Base-by-base conservation (phyloP, 148 eudicot species). In the Selenicereus undatus region DNA sequence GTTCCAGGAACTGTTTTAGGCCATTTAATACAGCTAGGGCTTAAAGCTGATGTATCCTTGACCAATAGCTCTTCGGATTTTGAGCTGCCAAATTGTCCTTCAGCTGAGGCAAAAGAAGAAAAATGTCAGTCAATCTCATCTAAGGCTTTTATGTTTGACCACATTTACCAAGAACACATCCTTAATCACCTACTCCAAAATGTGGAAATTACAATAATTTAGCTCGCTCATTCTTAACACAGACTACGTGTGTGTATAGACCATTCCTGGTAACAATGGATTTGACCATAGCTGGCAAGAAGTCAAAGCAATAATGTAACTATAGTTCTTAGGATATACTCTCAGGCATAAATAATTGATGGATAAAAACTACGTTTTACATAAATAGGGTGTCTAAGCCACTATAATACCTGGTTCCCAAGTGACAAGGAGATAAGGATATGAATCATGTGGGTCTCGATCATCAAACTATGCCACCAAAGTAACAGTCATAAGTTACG, bases 391-490 rank as follows among this genome's bases (percentile, higher is more conserved):
- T 80, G 35, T 58, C 3, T 2, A 74, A 26, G 77, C n/a, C 1
- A 30, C 27, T 43, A 5, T 43, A 60, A 17, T 83, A 83, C 85
- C 82, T 69, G 82, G 42, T 50, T 83, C 80, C 85, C 85, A 83
- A 42, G 79, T 43, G n/a, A 83, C 62, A 48, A 83, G 80, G 48
- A 83, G 82, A 76, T 83, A 83, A 3, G 85, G 85, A 29, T 50
- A 66, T 80, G 56, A 12, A 75, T 83, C 85, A 69, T 30, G 77
- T 4, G 73, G 62, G 22, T 79, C 80, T 60, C 80, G 70, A 48
- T 82, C 84, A 48, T 78, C 89, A 74, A 85, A 80, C 89, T 87
- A 78, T 39, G 54, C 75, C 79, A 83, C 20, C 13, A 18, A 26
- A 58, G 5, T 43, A 20, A 79, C n/a, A 32, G 29, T 79, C 76